Evolutionary conservation across 192 early-diverging fungal species (phyloP).

Genomic region (Chytriomyces confervae): DNA sequence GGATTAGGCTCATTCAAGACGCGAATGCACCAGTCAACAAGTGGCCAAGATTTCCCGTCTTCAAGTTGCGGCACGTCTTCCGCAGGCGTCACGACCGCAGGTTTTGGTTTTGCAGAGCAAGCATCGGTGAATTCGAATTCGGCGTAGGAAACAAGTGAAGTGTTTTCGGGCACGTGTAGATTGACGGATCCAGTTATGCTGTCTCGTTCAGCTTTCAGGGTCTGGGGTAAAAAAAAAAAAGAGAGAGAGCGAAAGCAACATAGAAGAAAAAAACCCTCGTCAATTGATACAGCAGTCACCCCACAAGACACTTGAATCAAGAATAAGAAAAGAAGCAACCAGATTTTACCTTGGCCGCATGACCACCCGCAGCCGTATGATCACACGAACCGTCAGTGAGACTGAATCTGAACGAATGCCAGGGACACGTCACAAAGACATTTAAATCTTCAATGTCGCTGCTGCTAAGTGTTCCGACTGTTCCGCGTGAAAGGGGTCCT

Average conservation of each 20-base stretch:
- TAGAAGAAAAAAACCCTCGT: background rate
- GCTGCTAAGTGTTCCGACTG: conserved; percentile 1
- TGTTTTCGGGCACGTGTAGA: background rate
- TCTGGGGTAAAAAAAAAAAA: too few relatives aligned
- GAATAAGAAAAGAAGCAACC: too few relatives aligned
- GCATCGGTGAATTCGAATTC: background rate
- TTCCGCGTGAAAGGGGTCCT: conserved; percentile 47
- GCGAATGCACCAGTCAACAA: conserved; percentile 57
- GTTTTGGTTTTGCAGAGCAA: too few relatives aligned
- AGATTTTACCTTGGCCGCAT: conserved; percentile 11
- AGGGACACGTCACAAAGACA: conserved; percentile 50
- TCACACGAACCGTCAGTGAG: conserved; percentile 33
- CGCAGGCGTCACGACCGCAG: too few relatives aligned
- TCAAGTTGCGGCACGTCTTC: conserved; percentile 4
- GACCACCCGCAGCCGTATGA: conserved; percentile 25
- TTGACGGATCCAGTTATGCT: background rate
- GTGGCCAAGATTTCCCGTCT: background rate
- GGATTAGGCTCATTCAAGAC: conserved; percentile 64
- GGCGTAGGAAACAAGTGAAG: background rate
- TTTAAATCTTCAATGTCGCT: conserved; percentile 49
- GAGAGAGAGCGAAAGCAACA: too few relatives aligned
- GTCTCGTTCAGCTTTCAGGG: too few relatives aligned
- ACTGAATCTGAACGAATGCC: conserved; percentile 52
- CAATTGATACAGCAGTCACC: background rate
- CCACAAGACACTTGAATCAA: too few relatives aligned